These are phyloP conservation scores for Sporisorium graminicola DNA, from an alignment of 1,284 basidiomycete species.

Conservation along the genomic window DNA sequence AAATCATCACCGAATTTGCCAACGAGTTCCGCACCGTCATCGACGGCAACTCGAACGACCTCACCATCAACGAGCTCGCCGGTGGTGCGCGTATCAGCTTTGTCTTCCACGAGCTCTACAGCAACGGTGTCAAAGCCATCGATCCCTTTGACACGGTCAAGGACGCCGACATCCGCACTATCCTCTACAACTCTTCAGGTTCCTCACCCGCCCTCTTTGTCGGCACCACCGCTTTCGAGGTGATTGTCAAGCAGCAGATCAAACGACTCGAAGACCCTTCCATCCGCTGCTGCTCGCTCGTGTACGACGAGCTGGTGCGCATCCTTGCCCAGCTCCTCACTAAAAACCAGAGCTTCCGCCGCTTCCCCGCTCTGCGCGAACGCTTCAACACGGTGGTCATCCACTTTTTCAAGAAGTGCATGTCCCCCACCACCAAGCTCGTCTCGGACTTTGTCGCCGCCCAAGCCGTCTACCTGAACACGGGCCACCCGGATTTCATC, in stretches of 20 bases:
- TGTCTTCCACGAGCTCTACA: constrained; percentile 99
- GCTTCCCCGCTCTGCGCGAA: constrained; percentile 92
- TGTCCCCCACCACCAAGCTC: constrained; percentile 96
- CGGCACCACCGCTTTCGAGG: constrained; percentile 95
- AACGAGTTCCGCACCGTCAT: constrained; percentile 98
- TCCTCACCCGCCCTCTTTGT: constrained; percentile 96
- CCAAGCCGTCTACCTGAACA: constrained; percentile 99
- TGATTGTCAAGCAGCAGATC: constrained; percentile 98
- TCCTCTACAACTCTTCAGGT: constrained; percentile 97
- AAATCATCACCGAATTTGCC: constrained; percentile 99
- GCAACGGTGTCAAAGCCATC: constrained; percentile 87
- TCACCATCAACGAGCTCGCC: constrained; percentile 97
- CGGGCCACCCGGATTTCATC: constrained; percentile 91
- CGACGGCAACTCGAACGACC: constrained; percentile 94
- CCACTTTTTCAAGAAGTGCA: constrained; percentile 90
- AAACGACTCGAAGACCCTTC: constrained; percentile 94
- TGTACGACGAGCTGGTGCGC: constrained; percentile 99
- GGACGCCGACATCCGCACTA: constrained; percentile 94
- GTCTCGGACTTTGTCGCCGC: constrained; percentile 95
- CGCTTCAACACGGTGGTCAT: constrained; percentile 96
- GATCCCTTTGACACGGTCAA: constrained; percentile 92
- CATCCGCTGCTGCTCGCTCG: constrained; percentile 94
- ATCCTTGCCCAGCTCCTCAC: constrained; percentile 97
- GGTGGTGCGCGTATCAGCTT: constrained; percentile 99
- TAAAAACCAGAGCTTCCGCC: constrained; percentile 89